Conservation (phyloP, 768 basidiomycete genomes). For the Agaricus sinodeliciosus region DNA sequence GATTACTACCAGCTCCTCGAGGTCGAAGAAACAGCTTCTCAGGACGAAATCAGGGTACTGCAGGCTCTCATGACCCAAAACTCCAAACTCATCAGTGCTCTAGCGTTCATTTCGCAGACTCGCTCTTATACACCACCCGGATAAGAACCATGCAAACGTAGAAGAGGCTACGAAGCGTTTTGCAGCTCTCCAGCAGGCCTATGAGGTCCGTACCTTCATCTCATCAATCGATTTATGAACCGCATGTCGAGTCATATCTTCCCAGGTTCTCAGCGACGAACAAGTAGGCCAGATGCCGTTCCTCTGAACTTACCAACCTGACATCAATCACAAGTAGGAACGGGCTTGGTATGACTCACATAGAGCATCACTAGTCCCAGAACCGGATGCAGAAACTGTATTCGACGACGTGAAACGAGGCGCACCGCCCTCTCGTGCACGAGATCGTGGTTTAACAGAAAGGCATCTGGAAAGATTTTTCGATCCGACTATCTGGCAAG, state of each 20-base stretch:
- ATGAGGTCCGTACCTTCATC: slow-evolving; percentile 57
- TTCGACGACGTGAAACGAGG: slow-evolving; percentile 84
- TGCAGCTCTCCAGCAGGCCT: slow-evolving; percentile 87
- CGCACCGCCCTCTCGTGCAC: slow-evolving; percentile 39
- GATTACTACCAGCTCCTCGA: slow-evolving; percentile 84
- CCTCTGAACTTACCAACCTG: slow-evolving; percentile 4
- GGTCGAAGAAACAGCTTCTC: slow-evolving; percentile 74
- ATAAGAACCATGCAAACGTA: slow-evolving; percentile 77
- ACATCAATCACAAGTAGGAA: slow-evolving; percentile 58
- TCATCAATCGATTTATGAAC: not conserved
- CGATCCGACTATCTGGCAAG: slow-evolving; percentile 59
- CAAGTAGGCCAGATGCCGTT: slow-evolving; percentile 51
- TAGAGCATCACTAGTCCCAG: slow-evolving; percentile 69
- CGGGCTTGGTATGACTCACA: slow-evolving; percentile 98
- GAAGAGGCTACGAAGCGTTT: slow-evolving; percentile 87
- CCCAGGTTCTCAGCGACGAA: slow-evolving; percentile 86
- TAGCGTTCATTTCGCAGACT: slow-evolving; percentile 80
- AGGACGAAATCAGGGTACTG: slow-evolving; percentile 85
- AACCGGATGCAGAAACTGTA: slow-evolving; percentile 77
- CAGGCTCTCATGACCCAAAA: slow-evolving; percentile 1
- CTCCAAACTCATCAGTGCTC: slow-evolving; percentile 5
- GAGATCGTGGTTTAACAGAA: slow-evolving; percentile 73
- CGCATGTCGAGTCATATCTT: slow-evolving; percentile 1
- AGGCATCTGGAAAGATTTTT: slow-evolving; percentile 84
- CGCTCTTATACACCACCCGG: slow-evolving; percentile 81